Evolutionary conservation across 352 stramenopile species (phyloP), one percentile per base, ranked within the genome.

Genomic region (Phytophthora parvispora): DNA sequence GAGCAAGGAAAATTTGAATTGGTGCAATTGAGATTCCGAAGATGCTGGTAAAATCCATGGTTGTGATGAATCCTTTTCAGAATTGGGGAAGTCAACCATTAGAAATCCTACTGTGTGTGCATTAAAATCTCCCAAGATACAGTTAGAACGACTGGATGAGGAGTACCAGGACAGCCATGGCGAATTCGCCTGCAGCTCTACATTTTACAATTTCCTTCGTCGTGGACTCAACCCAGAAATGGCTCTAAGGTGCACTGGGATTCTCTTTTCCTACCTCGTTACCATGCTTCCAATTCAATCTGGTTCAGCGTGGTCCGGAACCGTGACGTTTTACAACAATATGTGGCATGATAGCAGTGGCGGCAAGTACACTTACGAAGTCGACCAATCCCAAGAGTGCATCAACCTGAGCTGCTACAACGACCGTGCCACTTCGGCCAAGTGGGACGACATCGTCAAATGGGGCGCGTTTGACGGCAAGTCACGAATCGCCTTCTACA

Each of bases 321-420:
- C 32, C 34, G 68, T 76, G 50, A 66, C 55, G 3, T 75, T 75
- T 32, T 75, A 64, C 45, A 60, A 71, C 25, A 60, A 71, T 10
- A 2, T 6, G 3, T 52, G 52, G 38, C 47, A 71, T 8, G 49
- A 65, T 42, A 18, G 52, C 8, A 38, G 12, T n/a, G 61, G 49
- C 49, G 53, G 48, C 47, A 53, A 22, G 20, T 77, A 73, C 56
- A 73, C 22, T 43, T 75, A 75, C 42, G 12, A 57, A 29, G 54
- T 68, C 24, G 25, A 56, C 18, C 47, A 77, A 16, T 70, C 64
- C 7, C 55, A 74, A 36, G 48, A 67, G 20, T 77, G 69, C 42
- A 60, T 74, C 40, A 77, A 77, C 48, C 59, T 77, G 1, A 78
- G 66, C 43, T 78, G 70, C 66, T 78, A 69, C 55, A 59, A 78